Evolutionary conservation across 495 filamentous ascomycete genomes (phyloP).

Genomic region (Xeromyces bisporus): DNA sequence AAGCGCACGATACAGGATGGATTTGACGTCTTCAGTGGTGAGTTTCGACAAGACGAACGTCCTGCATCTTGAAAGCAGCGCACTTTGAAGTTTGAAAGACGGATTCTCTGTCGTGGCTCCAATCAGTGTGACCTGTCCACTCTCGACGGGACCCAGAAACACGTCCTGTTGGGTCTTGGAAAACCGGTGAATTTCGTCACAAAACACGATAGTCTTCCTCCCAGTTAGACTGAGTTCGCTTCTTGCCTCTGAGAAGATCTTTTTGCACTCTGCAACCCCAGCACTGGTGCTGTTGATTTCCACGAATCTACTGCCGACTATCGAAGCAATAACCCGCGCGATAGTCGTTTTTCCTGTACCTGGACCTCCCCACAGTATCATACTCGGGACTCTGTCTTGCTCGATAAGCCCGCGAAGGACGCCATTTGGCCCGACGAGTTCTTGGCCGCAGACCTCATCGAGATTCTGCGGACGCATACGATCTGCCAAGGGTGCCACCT

Average conservation of each 20-base stretch:
- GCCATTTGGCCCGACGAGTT: conserved; percentile 69
- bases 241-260: conserved; percentile 72
- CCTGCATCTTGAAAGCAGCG: conserved; percentile 74
- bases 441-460: conserved; percentile 81
- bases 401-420: conserved; percentile 84
- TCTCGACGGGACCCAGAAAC: conserved; percentile 84
- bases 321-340: conserved; percentile 75
- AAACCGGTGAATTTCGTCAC: conserved; percentile 94
- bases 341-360: conserved; percentile 97
- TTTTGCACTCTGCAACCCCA: conserved; percentile 89
- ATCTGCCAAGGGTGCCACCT: conserved; percentile 74
- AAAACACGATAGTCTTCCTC: conserved; percentile 89
- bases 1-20: conserved; percentile 61
- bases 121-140: conserved; percentile 77
- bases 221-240: conserved; percentile 71
- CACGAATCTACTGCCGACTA: conserved; percentile 68
- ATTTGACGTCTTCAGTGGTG: conserved; percentile 46
- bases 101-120: conserved; percentile 97
- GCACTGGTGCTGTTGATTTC: conserved; percentile 91
- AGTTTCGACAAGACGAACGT: conserved; percentile 74
- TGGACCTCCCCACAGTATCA: conserved; percentile 87
- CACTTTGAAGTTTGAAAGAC: conserved; percentile 81
- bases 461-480: conserved; percentile 77
- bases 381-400: conserved; percentile 69
- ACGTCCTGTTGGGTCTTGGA: conserved; percentile 89